Evolutionary conservation across 208 protist species (phyloP).

Genomic region (Naegleria lovaniensis): DNA sequence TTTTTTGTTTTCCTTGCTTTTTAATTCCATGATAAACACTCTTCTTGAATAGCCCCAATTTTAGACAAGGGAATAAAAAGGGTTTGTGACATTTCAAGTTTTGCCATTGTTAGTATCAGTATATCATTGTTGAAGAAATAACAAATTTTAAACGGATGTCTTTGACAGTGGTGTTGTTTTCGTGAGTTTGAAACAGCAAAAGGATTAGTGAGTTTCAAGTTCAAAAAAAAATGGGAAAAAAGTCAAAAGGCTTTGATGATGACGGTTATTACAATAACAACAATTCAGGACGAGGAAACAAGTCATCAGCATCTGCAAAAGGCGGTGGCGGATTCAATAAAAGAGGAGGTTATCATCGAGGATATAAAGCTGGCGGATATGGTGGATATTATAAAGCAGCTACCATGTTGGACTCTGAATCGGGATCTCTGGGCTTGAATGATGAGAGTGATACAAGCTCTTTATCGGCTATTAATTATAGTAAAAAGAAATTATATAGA

Average conservation of each 20-base stretch:
- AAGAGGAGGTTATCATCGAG: neutral
- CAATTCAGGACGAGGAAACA: neutral
- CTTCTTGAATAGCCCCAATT: no score
- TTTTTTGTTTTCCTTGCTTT: no score
- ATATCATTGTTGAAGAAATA: no score
- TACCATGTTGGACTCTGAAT: neutral
- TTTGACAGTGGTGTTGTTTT: no score
- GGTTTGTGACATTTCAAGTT: no score
- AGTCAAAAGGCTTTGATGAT: neutral
- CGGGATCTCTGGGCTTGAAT: neutral
- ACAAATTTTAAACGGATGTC: no score
- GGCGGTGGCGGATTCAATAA: neutral
- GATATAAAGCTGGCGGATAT: neutral
- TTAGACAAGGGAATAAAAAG: no score
- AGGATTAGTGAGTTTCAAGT: no score
- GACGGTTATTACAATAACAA: neutral
- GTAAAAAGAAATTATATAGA: neutral
- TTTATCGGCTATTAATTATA: no score
- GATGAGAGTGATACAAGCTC: neutral
- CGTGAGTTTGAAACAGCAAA: no score
- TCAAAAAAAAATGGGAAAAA: neutral
- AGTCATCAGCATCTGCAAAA: neutral
- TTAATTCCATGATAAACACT: no score
- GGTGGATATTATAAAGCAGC: neutral
- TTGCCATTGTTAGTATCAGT: no score